Evolutionary conservation across 2,329 filamentous ascomycete species (phyloP), one percentile per base, ranked within the genome.

Genomic region (Colletotrichum sp.): DNA sequence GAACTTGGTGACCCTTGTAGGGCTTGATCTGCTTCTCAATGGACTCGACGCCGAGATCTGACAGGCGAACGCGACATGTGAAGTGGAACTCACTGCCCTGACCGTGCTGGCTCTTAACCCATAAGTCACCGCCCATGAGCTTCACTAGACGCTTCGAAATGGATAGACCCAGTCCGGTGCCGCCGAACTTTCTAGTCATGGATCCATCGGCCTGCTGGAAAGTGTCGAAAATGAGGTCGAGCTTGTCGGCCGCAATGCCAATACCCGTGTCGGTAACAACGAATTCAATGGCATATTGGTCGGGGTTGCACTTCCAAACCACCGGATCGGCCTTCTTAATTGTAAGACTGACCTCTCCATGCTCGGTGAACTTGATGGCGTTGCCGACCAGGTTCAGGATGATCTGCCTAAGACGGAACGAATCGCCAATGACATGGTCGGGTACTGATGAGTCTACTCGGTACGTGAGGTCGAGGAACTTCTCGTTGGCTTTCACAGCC

Each of bases 191-290:
- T 80, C 96, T 92, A 3, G 96, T 98, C 84, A 97, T 98, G 38
- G 96, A 98, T 48, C 96, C 96, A 83, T 98, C 97, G 24, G 97
- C 97, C 87, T 98, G 97, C 84, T 98, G 96, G 92, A 98, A 98
- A 1, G 96, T 98, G 86, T 98, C 97, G 85, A 99, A 98, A 82
- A 99, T 98, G 78, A 98, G 89, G 82, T 98, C 96, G 69, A 98
- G 91, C 87, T 98, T 98, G 86, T 98, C 96, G 78, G 94, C 92
- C 80, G 96, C 95, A 80, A 98, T 98, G 80, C 97, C 97, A 81
- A 98, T 99, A 79, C 97, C 97, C 43, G 97, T 98, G 83, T 98
- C 97, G 24, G 95, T 94, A 38, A 99, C 97, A 70, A 96, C 93
- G 85, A 98, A 98, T 85, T 98, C 96, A 83, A 98, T 96, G 32